Percentiles rank a stretch among this genome's conserved stretches.
Evolutionary conservation across 306 rosid species (phyloP).

Genomic region (Prunus mume): DNA sequence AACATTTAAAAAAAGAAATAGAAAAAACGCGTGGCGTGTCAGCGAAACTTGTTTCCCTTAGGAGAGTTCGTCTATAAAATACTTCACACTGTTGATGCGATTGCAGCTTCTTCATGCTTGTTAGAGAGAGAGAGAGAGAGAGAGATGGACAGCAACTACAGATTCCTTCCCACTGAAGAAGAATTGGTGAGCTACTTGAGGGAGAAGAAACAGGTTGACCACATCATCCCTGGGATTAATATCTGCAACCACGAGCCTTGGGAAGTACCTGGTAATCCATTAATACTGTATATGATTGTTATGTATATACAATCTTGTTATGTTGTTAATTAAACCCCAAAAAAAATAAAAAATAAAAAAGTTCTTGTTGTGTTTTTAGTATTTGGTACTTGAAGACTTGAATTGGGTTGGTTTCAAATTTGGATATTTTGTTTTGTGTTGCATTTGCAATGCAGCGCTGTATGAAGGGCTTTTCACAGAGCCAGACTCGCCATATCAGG

Average conservation of each 20-base stretch:
- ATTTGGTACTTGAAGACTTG: not conserved
- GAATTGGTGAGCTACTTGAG: slow-evolving; percentile 46
- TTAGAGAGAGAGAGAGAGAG: no score
- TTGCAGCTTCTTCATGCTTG: no score
- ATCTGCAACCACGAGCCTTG: slow-evolving; percentile 47
- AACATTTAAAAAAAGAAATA: not conserved
- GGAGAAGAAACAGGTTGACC: slow-evolving; percentile 25
- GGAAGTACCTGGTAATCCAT: slow-evolving; percentile 42
- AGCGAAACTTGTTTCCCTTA: not conserved
- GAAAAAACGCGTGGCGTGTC: not conserved
- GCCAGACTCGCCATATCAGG: slow-evolving; percentile 24
- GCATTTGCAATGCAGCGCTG: no score
- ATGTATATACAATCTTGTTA: not conserved
- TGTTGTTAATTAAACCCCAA: no score
- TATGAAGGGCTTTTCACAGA: not conserved
- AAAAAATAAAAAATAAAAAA: no score
- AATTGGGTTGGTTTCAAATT: not conserved
- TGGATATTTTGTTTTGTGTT: no score
- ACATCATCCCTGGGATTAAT: slow-evolving; percentile 40
- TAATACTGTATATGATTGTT: no score
- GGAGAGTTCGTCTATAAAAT: not conserved
- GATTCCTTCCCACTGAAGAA: slow-evolving; percentile 62
- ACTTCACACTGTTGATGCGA: not conserved
- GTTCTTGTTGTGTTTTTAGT: not conserved
- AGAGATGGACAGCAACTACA: slow-evolving; percentile 33